Evolutionary conservation across 495 filamentous ascomycete species (phyloP).

Genomic region (Xylaria acuta): DNA sequence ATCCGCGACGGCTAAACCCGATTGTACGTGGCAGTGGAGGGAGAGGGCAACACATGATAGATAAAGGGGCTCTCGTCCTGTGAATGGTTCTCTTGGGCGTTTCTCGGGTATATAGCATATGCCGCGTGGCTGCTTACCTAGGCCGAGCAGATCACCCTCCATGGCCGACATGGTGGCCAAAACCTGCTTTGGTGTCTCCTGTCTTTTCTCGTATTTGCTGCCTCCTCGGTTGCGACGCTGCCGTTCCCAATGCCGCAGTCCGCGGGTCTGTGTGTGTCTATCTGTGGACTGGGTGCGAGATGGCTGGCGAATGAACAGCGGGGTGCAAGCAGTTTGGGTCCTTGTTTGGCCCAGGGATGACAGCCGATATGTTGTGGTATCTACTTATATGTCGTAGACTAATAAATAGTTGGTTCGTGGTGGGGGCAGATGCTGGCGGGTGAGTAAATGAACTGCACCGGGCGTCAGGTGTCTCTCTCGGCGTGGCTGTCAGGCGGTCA

Average conservation of each 20-base stretch:
- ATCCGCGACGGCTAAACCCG: conserved; percentile 7
- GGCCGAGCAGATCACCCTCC: conserved; percentile 28
- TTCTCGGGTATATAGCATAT: conserved; percentile 13
- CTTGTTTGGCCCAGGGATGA: conserved; percentile 14
- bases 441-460: conserved; percentile 20
- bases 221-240: conserved; percentile 25
- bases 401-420: conserved; percentile 22
- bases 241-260: conserved; percentile 11
- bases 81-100: conserved; percentile 1
- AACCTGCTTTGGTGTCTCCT: conserved; percentile 22
- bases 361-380: conserved; percentile 24
- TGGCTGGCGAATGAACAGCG: conserved; percentile 21
- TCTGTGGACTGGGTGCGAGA: conserved; percentile 3
- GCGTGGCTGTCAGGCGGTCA: conserved; percentile 14
- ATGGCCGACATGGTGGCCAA: conserved; percentile 27
- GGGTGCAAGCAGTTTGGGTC: conserved; percentile 8
- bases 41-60: conserved; percentile 7
- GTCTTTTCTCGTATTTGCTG: conserved; percentile 23
- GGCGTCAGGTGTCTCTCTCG: conserved; percentile 24
- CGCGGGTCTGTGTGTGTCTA: neutral
- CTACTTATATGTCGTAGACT: too few relatives aligned
- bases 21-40: conserved; percentile 1
- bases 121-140: conserved; percentile 23
- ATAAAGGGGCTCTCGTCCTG: conserved; percentile 21
- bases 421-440: neutral